These are phyloP conservation scores for Syncephalis fuscata DNA, from an alignment of 371 early-diverging fungal species.

Conservation along the genomic window DNA sequence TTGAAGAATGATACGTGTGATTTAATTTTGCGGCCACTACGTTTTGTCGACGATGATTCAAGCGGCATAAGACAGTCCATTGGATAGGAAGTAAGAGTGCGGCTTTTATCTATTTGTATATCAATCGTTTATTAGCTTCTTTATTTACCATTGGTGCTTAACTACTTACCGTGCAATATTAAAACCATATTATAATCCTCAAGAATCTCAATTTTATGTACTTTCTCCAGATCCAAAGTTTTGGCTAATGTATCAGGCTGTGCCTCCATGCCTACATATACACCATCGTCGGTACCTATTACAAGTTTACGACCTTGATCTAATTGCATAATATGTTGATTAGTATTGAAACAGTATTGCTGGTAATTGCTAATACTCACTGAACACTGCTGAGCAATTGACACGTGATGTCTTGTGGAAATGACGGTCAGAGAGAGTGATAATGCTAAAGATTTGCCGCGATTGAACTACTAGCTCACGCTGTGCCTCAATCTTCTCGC, in stretches of 20 bases:
- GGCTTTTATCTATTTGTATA: constrained; percentile 34
- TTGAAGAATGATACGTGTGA: constrained; percentile 71
- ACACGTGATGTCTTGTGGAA: constrained; percentile 37
- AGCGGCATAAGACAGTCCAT: constrained; percentile 38
- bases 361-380: constrained; percentile 12
- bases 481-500: constrained; percentile 60
- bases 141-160: not conserved
- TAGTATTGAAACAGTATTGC: not conserved
- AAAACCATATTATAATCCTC: constrained; percentile 54
- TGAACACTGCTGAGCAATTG: constrained; percentile 51
- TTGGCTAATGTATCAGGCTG: constrained; percentile 16
- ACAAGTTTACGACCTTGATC: constrained; percentile 46
- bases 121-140: not conserved
- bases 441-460: constrained; percentile 37
- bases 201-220: constrained; percentile 73
- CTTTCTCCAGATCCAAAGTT: constrained; percentile 56
- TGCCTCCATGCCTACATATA: constrained; percentile 35
- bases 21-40: constrained; percentile 44
- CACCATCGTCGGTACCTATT: constrained; percentile 73
- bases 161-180: constrained; percentile 42
- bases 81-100: constrained; percentile 46
- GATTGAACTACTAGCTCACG: constrained; percentile 30
- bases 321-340: constrained; percentile 5
- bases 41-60: constrained; percentile 19
- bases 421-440: constrained; percentile 19